These are phyloP conservation scores for Kazachstania psychrophila DNA, from an alignment of 805 yeast species.

Conservation along the genomic window DNA sequence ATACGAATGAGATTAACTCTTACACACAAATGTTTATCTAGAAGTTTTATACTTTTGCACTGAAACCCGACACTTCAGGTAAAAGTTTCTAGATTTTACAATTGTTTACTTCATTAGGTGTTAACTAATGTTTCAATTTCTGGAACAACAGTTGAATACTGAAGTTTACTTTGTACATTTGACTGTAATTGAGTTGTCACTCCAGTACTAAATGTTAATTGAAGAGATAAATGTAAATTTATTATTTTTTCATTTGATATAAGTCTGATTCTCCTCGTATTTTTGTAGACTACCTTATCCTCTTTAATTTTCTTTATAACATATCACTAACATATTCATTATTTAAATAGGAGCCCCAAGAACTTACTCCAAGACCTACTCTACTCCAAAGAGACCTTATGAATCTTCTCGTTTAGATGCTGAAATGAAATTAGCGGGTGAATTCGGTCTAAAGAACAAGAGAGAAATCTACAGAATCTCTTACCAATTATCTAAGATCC, in stretches of 20 bases:
- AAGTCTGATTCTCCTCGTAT: too few relatives aligned
- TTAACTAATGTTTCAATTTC: background rate
- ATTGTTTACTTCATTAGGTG: too few relatives aligned
- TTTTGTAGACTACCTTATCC: constrained; percentile 1
- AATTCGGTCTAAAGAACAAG: constrained; percentile 99
- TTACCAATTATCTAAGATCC: constrained; percentile 96
- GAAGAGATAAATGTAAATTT: too few relatives aligned
- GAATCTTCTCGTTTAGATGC: constrained; percentile 99
- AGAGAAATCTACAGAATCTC: constrained; percentile 99
- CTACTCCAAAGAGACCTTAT: constrained; percentile 98
- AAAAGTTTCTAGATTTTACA: constrained; percentile 7
- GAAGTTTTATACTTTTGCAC: constrained; percentile 35
- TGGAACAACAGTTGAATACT: background rate
- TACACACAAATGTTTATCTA: background rate
- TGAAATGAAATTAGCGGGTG: constrained; percentile 99
- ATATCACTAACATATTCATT: constrained; percentile 4
- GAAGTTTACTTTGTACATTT: too few relatives aligned
- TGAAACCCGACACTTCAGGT: constrained; percentile 87
- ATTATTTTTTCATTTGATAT: too few relatives aligned
- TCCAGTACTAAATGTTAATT: too few relatives aligned
- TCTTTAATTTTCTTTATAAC: background rate
- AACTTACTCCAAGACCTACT: constrained; percentile 97
- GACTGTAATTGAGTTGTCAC: too few relatives aligned
- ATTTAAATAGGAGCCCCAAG: constrained; percentile 79
- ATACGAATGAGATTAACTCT: background rate